Evolutionary conservation across 164 flowering plant genomes (phyloP).

Genomic region (Echeveria elegans): DNA sequence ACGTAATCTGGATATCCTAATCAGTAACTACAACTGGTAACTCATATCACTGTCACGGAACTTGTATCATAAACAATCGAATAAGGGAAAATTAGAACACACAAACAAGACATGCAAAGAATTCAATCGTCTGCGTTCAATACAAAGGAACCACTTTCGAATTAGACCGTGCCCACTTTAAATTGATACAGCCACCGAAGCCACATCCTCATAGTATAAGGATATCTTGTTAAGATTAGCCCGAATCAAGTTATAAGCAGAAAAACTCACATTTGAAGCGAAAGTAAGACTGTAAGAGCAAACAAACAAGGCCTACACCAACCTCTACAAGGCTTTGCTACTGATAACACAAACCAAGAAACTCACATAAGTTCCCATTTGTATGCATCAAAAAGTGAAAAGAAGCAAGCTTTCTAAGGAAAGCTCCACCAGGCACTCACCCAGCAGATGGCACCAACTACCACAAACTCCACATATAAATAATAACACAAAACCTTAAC

Average conservation of each 20-base stretch:
- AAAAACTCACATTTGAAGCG: not conserved
- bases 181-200: not conserved
- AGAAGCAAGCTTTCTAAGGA: not conserved
- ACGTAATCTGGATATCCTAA: too few species aligned
- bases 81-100: not conserved
- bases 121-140: too few species aligned
- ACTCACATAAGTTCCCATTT: not conserved
- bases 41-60: not conserved
- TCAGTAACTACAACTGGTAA: not conserved
- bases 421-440: not conserved
- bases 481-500: not conserved
- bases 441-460: not conserved
- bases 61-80: too few species aligned
- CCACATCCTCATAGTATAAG: not conserved
- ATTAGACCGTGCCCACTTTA: not conserved
- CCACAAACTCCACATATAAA: not conserved
- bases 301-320: not conserved
- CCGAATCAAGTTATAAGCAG: not conserved
- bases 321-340: not conserved
- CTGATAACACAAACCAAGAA: not conserved
- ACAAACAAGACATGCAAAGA: too few species aligned
- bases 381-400: not conserved
- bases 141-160: not conserved
- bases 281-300: not conserved
- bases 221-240: not conserved